A percentile compares a stretch with the other conserved stretches of the same genome.
Evolutionary conservation across 352 stramenopile species (phyloP).

Genomic region (Peronospora farinosa): DNA sequence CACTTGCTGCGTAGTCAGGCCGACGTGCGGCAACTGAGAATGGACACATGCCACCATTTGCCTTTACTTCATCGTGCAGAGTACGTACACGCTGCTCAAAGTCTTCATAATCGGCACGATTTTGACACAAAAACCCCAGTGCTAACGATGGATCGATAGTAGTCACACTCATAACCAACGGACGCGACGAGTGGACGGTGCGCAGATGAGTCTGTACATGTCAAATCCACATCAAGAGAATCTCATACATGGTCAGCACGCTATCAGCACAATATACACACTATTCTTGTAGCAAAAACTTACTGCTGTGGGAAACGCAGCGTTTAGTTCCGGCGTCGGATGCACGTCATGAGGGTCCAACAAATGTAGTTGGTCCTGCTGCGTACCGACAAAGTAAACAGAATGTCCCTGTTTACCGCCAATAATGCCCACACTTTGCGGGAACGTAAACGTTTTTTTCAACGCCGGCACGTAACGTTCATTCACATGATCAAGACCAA

Average conservation of each 20-base stretch:
- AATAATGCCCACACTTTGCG: constrained; percentile 92
- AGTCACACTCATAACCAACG: constrained; percentile 75
- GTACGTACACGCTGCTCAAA: constrained; percentile 46
- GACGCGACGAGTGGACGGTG: constrained; percentile 46
- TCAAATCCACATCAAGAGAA: constrained; percentile 1
- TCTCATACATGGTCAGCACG: constrained; percentile 1
- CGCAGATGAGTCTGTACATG: constrained; percentile 55
- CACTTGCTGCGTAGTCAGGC: constrained; percentile 53
- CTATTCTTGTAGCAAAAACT: constrained; percentile 3
- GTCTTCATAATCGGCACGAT: constrained; percentile 62
- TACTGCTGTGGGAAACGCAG: constrained; percentile 67
- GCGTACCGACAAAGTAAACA: constrained; percentile 92
- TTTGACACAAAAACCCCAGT: constrained; percentile 89
- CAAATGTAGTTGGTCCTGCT: constrained; percentile 73
- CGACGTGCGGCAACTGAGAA: constrained; percentile 55
- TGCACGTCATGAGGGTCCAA: constrained; percentile 84
- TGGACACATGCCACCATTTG: constrained; percentile 43
- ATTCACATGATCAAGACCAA: constrained; percentile 88
- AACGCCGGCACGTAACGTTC: constrained; percentile 70
- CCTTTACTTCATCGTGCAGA: constrained; percentile 38
- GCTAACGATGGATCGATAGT: constrained; percentile 91
- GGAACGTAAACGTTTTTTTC: constrained; percentile 80
- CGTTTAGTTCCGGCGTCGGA: constrained; percentile 55
- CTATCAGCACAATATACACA: neutral
- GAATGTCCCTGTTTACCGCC: constrained; percentile 91